Evolutionary conservation across 73 alveolate genomes (phyloP).

Genomic region (Halteria grandinella): DNA sequence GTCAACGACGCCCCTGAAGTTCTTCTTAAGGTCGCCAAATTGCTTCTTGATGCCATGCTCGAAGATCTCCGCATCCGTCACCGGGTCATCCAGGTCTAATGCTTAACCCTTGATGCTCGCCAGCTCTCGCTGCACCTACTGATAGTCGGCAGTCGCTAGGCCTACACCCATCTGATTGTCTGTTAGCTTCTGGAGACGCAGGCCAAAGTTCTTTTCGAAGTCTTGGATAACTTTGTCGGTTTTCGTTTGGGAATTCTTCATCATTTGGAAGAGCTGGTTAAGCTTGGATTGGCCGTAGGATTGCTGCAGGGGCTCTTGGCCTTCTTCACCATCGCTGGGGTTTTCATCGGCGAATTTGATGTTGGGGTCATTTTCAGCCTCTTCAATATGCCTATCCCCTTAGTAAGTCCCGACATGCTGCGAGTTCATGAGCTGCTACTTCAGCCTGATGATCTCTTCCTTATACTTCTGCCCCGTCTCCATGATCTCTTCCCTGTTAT

Average conservation of each 20-base stretch:
- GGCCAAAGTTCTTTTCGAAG: constrained; percentile 36
- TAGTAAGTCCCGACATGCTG: constrained; percentile 24
- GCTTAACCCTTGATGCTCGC: neutral
- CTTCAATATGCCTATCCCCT: constrained; percentile 38
- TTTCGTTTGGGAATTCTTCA: constrained; percentile 23
- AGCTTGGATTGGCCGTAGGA: constrained; percentile 14
- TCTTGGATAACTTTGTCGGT: constrained; percentile 31
- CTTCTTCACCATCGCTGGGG: neutral
- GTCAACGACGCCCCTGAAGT: constrained; percentile 41
- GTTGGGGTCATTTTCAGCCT: constrained; percentile 46
- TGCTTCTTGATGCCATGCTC: constrained; percentile 35
- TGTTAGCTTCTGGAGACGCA: constrained; percentile 23
- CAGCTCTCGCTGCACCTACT: too few species aligned
- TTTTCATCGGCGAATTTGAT: neutral
- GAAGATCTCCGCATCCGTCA: constrained; percentile 31
- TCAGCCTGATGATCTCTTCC: constrained; percentile 24
- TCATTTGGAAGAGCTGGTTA: constrained; percentile 1
- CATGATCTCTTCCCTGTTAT: constrained; percentile 26
- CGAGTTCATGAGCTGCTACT: constrained; percentile 9
- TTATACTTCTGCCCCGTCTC: constrained; percentile 48
- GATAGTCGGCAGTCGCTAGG: too few species aligned
- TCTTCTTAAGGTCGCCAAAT: constrained; percentile 31
- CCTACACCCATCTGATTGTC: constrained; percentile 23
- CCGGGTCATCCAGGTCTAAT: constrained; percentile 41
- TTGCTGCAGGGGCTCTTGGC: neutral